Conservation (phyloP, 2,329 filamentous ascomycete species). For the Chaetomium sp. region DNA sequence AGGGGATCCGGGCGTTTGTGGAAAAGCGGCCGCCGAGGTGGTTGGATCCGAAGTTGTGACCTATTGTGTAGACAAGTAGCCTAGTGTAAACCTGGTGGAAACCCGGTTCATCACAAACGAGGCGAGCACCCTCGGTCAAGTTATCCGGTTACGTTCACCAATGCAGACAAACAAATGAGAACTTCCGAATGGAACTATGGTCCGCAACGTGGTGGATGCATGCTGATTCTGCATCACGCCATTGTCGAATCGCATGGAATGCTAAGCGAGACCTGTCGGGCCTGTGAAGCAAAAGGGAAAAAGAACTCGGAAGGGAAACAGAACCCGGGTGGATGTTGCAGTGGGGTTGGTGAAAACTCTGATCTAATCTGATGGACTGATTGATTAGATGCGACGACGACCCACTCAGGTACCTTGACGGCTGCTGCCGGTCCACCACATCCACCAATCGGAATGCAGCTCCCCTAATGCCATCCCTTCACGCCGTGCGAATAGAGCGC, state of each 20-base stretch:
- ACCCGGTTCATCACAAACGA: too few species aligned
- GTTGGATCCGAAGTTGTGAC: slow-evolving; percentile 23
- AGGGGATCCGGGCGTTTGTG: slow-evolving; percentile 26
- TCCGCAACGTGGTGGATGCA: too few species aligned
- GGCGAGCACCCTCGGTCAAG: too few species aligned
- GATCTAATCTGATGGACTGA: slow-evolving; percentile 18
- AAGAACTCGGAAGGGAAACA: neutral
- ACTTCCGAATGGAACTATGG: too few species aligned
- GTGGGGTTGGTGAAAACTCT: slow-evolving; percentile 1
- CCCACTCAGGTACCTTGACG: too few species aligned
- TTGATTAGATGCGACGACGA: slow-evolving; percentile 3
- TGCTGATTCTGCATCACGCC: neutral
- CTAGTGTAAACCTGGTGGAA: neutral
- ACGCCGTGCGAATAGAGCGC: too few species aligned
- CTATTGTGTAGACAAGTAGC: neutral
- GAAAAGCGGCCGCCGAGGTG: slow-evolving; percentile 25
- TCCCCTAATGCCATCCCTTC: neutral
- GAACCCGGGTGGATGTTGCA: neutral
- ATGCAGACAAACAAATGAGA: too few species aligned
- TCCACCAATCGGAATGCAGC: neutral
- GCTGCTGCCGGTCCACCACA: neutral
- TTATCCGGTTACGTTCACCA: too few species aligned
- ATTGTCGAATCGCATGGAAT: neutral
- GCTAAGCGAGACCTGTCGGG: slow-evolving; percentile 5
- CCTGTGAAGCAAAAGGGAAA: too few species aligned